Percentiles rank a stretch among this genome's conserved stretches.
Conservation (phyloP, 176 grass and related monocot species). For the Oryza glaberrima region DNA sequence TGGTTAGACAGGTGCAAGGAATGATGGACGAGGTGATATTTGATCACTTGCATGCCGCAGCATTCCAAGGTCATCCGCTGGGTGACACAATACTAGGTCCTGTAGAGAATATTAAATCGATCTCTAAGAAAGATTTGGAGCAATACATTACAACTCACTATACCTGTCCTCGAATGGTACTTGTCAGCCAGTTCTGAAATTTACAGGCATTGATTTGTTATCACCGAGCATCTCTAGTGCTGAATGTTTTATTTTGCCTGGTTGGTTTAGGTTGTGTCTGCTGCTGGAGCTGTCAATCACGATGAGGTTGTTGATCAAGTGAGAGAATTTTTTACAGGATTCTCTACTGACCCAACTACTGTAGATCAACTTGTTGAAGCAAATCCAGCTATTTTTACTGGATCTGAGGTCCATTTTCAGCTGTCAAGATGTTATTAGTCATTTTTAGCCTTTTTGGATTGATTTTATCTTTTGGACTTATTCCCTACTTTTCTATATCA, state of each 20-base stretch:
- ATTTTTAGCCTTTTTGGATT: slow-evolving; percentile 33
- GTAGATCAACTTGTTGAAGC: slow-evolving; percentile 78
- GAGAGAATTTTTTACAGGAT: slow-evolving; percentile 75
- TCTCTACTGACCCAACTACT: slow-evolving; percentile 84
- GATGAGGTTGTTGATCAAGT: slow-evolving; percentile 86
- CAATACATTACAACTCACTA: slow-evolving; percentile 94
- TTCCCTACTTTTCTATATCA: slow-evolving; percentile 10
- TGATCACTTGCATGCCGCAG: slow-evolving; percentile 91
- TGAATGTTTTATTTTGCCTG: slow-evolving; percentile 5
- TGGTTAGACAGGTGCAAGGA: slow-evolving; percentile 79
- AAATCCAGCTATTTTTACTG: slow-evolving; percentile 86
- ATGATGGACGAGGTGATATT: slow-evolving; percentile 97
- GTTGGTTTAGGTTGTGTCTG: slow-evolving; percentile 81
- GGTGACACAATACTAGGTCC: slow-evolving; percentile 98
- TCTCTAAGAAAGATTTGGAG: slow-evolving; percentile 71
- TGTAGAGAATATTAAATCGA: slow-evolving; percentile 75
- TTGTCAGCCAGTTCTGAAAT: slow-evolving; percentile 18
- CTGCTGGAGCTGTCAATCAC: slow-evolving; percentile 81
- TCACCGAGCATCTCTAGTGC: not conserved
- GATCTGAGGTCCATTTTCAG: slow-evolving; percentile 65
- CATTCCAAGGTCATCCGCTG: slow-evolving; percentile 79
- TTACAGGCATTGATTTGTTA: slow-evolving; percentile 9
- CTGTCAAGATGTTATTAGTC: slow-evolving; percentile 33
- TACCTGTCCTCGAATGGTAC: slow-evolving; percentile 88
- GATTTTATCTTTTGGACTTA: slow-evolving; percentile 37